These are phyloP conservation scores for Sphenostylis stenocarpa DNA, from an alignment of 306 rosid genomes.

Conservation along the genomic window DNA sequence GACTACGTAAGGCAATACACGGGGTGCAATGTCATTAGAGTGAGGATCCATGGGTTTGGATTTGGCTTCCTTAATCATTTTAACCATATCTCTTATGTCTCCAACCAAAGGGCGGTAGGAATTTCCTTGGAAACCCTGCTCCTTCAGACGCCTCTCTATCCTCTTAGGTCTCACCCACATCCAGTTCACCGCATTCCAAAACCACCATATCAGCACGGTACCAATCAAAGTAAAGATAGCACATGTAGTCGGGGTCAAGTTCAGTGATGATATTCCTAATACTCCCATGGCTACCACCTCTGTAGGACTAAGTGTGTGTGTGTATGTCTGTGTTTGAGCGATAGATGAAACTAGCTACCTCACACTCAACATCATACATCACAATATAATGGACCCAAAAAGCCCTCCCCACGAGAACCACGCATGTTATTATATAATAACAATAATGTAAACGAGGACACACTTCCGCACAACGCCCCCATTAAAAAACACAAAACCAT, in stretches of 20 bases:
- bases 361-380: neutral
- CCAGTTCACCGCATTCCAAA: slow-evolving; percentile 44
- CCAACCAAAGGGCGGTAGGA: slow-evolving; percentile 39
- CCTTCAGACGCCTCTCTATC: slow-evolving; percentile 35
- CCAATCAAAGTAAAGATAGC: slow-evolving; percentile 19
- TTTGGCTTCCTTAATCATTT: slow-evolving; percentile 40
- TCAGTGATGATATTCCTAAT: neutral
- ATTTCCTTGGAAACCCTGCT: slow-evolving; percentile 37
- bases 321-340: neutral
- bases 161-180: slow-evolving; percentile 44
- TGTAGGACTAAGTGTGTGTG: neutral
- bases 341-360: neutral
- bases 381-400: neutral
- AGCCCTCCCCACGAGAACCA: slow-evolving; percentile 21
- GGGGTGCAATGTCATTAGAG: slow-evolving; percentile 39
- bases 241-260: neutral
- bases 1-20: slow-evolving; percentile 45
- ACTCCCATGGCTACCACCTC: neutral
- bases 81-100: slow-evolving; percentile 45
- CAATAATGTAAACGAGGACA: neutral
- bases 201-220: slow-evolving; percentile 35
- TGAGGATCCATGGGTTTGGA: slow-evolving; percentile 41
- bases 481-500: neutral
- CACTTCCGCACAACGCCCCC: neutral
- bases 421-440: neutral